phyloP scores from a whole-genome alignment of 345 rosid genomes.

The Gossypium rotundifolium region DNA sequence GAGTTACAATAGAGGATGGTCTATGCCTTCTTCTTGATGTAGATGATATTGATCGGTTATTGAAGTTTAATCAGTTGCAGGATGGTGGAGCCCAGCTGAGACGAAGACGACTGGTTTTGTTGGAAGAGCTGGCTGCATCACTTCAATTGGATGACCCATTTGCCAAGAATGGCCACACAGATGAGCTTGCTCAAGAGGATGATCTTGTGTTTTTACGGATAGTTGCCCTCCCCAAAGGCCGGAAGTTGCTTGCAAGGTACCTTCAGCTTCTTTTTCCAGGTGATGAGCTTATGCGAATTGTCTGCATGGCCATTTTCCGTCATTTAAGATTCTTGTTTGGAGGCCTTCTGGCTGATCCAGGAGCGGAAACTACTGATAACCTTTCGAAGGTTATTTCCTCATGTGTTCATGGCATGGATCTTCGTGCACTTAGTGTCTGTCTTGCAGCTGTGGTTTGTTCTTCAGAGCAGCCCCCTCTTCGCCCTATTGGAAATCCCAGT shows the following conservation, averaged over 20 bases:
- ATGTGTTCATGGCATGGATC: conserved; percentile 70
- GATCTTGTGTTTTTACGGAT: conserved; percentile 68
- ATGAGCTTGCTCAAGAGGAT: conserved; percentile 54
- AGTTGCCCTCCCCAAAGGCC: conserved; percentile 82
- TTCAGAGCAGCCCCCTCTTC: conserved; percentile 84
- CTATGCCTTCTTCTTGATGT: conserved; percentile 83
- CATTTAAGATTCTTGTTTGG: conserved; percentile 87
- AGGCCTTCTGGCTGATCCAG: conserved; percentile 47
- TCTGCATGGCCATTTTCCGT: conserved; percentile 91
- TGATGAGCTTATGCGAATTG: conserved; percentile 71
- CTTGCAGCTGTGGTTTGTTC: conserved; percentile 89
- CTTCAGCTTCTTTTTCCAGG: conserved; percentile 70
- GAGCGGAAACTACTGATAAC: conserved; percentile 53
- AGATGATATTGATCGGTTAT: conserved; percentile 85
- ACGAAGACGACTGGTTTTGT: conserved; percentile 53
- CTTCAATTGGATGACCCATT: conserved; percentile 86
- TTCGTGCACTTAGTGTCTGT: conserved; percentile 69
- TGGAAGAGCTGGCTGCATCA: conserved; percentile 79
- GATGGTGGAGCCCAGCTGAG: conserved; percentile 76
- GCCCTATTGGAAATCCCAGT: conserved; percentile 68
- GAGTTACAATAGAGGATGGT: conserved; percentile 90
- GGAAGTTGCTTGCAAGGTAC: conserved; percentile 77
- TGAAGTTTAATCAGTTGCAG: conserved; percentile 69
- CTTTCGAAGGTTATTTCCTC: conserved; percentile 49
- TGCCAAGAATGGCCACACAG: conserved; percentile 51